Percentiles rank a stretch among this genome's conserved stretches.
Evolutionary conservation across 108 stramenopile species (phyloP).

Genomic region (Aureococcus anophagefferens): DNA sequence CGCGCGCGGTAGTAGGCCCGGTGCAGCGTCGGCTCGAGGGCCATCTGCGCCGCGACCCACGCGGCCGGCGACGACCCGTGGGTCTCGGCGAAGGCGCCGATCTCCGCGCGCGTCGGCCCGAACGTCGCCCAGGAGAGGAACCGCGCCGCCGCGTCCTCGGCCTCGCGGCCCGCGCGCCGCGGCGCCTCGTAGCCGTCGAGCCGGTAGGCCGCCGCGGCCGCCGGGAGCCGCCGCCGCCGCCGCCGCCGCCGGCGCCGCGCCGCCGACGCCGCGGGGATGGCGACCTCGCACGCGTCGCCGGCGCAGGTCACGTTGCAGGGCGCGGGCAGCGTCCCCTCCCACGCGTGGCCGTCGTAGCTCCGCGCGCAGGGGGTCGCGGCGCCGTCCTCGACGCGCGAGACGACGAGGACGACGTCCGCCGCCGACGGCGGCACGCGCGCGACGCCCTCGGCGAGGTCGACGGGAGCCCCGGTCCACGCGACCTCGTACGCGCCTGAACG

Average conservation of each 20-base stretch:
- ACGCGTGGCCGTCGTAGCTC: constrained; percentile 46
- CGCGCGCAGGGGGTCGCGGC: constrained; percentile 1
- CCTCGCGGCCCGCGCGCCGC: no score
- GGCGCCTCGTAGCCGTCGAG: no score
- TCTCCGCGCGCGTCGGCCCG: constrained; percentile 30
- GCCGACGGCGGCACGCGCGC: no score
- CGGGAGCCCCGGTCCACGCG: no score
- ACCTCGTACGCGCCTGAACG: no score
- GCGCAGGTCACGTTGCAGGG: not conserved
- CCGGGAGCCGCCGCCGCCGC: not conserved
- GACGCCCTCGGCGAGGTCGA: no score
- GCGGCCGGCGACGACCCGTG: not conserved
- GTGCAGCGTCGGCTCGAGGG: constrained; percentile 13
- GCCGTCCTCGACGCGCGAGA: not conserved
- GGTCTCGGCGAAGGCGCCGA: constrained; percentile 19
- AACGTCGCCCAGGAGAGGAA: constrained; percentile 57
- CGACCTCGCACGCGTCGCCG: not conserved
- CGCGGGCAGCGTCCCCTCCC: constrained; percentile 32
- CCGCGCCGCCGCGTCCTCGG: no score
- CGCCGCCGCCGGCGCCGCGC: not conserved
- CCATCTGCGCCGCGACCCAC: constrained; percentile 17
- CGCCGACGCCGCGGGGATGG: not conserved
- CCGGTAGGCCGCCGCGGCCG: constrained; percentile 8
- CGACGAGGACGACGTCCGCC: no score
- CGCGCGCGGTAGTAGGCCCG: constrained; percentile 29